Evolutionary conservation across 2,329 filamentous ascomycete species (phyloP).

Genomic region (Ophiostoma himal-ulmi): DNA sequence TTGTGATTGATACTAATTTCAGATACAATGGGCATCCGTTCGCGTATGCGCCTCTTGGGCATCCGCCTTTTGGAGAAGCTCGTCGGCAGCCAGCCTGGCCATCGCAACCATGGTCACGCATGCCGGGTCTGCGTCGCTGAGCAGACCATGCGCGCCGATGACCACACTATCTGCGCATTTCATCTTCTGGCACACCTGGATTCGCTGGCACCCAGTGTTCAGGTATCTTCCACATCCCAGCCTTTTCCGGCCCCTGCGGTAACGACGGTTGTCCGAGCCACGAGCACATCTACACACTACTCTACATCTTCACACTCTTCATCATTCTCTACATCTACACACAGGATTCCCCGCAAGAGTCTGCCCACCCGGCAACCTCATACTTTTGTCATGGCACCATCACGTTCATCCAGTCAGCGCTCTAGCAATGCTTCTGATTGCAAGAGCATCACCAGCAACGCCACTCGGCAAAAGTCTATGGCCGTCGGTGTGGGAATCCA

Average conservation of each 20-base stretch:
- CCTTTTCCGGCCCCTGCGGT: not conserved
- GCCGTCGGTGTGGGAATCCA: not conserved
- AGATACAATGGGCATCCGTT: slow-evolving; percentile 1
- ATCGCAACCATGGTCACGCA: not conserved
- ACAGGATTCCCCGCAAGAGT: not conserved
- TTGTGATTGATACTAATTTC: not conserved
- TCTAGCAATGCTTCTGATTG: not conserved
- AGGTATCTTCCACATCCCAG: slow-evolving; percentile 13
- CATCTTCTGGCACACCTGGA: slow-evolving; percentile 10
- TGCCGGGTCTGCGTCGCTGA: slow-evolving; percentile 15
- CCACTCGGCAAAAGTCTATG: not conserved
- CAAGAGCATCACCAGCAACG: not conserved
- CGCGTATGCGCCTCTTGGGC: not conserved
- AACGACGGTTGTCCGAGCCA: not conserved
- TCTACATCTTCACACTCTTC: not conserved
- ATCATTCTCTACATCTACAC: not conserved
- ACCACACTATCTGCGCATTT: slow-evolving; percentile 26
- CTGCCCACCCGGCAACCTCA: not conserved
- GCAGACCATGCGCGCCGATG: slow-evolving; percentile 1
- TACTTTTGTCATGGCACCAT: not conserved
- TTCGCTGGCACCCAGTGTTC: not conserved
- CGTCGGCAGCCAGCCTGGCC: not conserved
- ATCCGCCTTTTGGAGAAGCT: not conserved
- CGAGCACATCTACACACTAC: not conserved
- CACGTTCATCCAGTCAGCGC: not conserved